These are phyloP conservation scores for Neurospora pannonica DNA, from an alignment of 495 filamentous ascomycete genomes.

Conservation along the genomic window DNA sequence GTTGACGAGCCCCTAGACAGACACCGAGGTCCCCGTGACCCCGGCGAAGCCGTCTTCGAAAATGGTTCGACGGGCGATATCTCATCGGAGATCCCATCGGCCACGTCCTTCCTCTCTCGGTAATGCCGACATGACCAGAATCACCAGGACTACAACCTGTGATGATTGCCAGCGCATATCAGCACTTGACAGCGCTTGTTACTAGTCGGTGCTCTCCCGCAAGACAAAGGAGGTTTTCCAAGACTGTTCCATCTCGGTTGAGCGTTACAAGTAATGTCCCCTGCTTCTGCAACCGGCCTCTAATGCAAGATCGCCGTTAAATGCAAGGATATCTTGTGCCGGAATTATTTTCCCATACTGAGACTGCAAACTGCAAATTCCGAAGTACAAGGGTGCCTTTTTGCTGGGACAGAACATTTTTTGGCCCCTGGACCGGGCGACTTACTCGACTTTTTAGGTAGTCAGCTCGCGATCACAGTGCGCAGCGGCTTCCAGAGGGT, in stretches of 20 bases:
- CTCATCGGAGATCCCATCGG: neutral
- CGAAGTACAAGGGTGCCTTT: no score
- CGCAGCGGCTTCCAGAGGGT: no score
- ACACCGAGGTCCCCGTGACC: neutral
- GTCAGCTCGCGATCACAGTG: no score
- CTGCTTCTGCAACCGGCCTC: no score
- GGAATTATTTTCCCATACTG: no score
- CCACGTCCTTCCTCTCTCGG: neutral
- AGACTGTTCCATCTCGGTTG: neutral
- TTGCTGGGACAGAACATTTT: no score
- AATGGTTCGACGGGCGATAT: neutral
- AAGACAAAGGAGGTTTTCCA: neutral
- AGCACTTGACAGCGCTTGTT: neutral
- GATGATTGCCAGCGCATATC: neutral
- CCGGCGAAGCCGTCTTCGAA: neutral
- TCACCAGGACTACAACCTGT: neutral
- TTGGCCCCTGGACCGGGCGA: no score
- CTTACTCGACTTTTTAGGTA: no score
- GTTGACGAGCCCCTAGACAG: neutral
- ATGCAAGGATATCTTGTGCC: no score
- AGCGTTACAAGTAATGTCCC: neutral
- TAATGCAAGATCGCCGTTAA: no score
- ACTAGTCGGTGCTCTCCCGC: neutral
- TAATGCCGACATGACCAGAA: neutral
- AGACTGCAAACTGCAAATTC: no score